A percentile compares a stretch with the other conserved stretches of the same genome.
Evolutionary conservation across 108 stramenopile genomes (phyloP).

Genomic region (Thalassiosira profunda): DNA sequence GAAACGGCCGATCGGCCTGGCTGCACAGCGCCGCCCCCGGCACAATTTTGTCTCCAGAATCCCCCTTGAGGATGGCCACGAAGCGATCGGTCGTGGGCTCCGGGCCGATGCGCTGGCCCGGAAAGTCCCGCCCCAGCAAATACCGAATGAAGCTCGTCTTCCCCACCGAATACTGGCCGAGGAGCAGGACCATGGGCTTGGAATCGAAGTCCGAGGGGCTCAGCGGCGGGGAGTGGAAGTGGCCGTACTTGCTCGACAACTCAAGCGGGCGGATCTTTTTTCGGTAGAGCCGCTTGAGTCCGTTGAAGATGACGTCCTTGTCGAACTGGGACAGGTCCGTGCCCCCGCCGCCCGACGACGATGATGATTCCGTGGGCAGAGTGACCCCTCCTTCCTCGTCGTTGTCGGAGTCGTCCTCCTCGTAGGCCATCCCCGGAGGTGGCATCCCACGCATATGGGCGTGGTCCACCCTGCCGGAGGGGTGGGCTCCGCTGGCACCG

Average conservation of each 20-base stretch:
- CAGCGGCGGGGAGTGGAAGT: constrained; percentile 97
- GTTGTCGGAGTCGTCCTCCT: constrained; percentile 11
- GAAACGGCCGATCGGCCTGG: constrained; percentile 93
- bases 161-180: constrained; percentile 97
- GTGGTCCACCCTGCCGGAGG: neutral
- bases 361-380: neutral
- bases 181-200: constrained; percentile 95
- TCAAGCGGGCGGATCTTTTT: constrained; percentile 92
- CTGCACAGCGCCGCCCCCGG: constrained; percentile 96
- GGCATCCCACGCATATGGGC: constrained; percentile 10
- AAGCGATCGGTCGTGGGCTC: constrained; percentile 98
- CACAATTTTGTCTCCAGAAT: constrained; percentile 76
- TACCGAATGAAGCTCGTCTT: constrained; percentile 96
- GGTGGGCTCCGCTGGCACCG: neutral
- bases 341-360: constrained; percentile 1
- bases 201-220: constrained; percentile 98
- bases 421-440: constrained; percentile 1
- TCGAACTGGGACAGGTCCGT: constrained; percentile 79
- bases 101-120: constrained; percentile 97
- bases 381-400: constrained; percentile 6
- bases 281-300: constrained; percentile 78
- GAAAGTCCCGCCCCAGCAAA: constrained; percentile 94
- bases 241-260: constrained; percentile 89
- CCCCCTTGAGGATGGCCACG: constrained; percentile 84
- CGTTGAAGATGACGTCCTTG: constrained; percentile 86